Conservation (phyloP, 768 basidiomycete genomes). For the Rhizopogon vulgaris region DNA sequence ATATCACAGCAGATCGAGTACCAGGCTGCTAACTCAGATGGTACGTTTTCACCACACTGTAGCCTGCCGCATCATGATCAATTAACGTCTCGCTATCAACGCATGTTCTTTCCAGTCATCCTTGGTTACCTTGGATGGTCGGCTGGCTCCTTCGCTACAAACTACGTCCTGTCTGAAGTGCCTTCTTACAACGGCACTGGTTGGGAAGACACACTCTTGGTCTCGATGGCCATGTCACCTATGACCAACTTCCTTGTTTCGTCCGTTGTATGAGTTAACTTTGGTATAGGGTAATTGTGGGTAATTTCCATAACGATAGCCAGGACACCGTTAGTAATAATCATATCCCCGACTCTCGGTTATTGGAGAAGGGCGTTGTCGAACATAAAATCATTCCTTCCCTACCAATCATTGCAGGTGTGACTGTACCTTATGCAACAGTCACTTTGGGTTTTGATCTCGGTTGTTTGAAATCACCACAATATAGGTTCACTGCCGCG, state of each 20-base stretch:
- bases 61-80: neutral
- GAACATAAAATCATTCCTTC: too few relatives aligned
- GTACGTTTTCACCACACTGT: conserved; percentile 19
- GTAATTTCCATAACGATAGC: neutral
- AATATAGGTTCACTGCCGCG: too few relatives aligned
- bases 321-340: neutral
- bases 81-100: neutral
- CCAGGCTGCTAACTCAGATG: conserved; percentile 43
- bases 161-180: conserved; percentile 29
- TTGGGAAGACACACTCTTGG: conserved; percentile 30
- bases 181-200: conserved; percentile 23
- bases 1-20: conserved; percentile 41
- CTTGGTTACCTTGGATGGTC: conserved; percentile 55
- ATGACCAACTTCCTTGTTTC: conserved; percentile 8
- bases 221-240: conserved; percentile 29
- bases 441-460: too few relatives aligned
- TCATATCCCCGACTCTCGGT: neutral
- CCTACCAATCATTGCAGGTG: too few relatives aligned
- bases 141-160: conserved; percentile 46
- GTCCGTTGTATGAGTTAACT: neutral
- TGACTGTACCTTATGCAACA: too few relatives aligned
- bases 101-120: conserved; percentile 27
- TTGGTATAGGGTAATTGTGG: too few relatives aligned
- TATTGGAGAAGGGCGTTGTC: too few relatives aligned
- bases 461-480: too few relatives aligned